Conservation (phyloP, 129 eudicot species). For the Arctium minus region DNA sequence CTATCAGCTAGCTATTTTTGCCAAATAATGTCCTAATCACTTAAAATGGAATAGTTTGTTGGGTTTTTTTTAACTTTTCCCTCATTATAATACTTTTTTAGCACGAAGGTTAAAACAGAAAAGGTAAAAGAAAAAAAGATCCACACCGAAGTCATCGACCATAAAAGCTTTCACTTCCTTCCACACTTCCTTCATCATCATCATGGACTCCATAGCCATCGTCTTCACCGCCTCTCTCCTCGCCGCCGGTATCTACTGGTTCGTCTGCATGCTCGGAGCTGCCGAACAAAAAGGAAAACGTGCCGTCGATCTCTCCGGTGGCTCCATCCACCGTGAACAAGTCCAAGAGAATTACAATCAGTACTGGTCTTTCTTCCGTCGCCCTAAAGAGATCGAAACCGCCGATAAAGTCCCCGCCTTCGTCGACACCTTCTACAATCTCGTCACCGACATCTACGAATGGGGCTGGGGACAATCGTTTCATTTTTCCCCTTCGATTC, state of each 20-base stretch:
- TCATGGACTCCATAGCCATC: slow-evolving; percentile 57
- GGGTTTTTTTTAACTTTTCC: too few species aligned
- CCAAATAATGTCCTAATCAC: too few species aligned
- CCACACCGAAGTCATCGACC: neutral
- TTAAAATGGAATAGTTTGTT: too few species aligned
- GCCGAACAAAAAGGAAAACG: slow-evolving; percentile 77
- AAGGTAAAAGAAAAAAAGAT: neutral
- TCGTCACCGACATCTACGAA: slow-evolving; percentile 86
- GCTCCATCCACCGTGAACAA: slow-evolving; percentile 55
- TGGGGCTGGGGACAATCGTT: slow-evolving; percentile 94
- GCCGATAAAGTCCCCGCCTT: slow-evolving; percentile 70
- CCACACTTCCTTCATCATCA: neutral
- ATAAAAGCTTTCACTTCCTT: neutral
- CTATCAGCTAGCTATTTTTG: too few species aligned
- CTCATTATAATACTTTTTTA: too few species aligned
- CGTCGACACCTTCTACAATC: slow-evolving; percentile 77
- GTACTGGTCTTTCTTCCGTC: slow-evolving; percentile 77
- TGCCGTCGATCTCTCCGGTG: slow-evolving; percentile 74
- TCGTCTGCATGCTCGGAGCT: slow-evolving; percentile 63
- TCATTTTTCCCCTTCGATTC: slow-evolving; percentile 72
- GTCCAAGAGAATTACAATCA: slow-evolving; percentile 62
- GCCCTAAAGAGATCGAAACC: slow-evolving; percentile 63
- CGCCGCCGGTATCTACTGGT: slow-evolving; percentile 77
- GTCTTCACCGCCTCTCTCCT: slow-evolving; percentile 47
- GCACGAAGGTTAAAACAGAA: neutral